phyloP scores from a whole-genome alignment of 805 yeast species.

The Isabelozyma pseudorhagii region DNA sequence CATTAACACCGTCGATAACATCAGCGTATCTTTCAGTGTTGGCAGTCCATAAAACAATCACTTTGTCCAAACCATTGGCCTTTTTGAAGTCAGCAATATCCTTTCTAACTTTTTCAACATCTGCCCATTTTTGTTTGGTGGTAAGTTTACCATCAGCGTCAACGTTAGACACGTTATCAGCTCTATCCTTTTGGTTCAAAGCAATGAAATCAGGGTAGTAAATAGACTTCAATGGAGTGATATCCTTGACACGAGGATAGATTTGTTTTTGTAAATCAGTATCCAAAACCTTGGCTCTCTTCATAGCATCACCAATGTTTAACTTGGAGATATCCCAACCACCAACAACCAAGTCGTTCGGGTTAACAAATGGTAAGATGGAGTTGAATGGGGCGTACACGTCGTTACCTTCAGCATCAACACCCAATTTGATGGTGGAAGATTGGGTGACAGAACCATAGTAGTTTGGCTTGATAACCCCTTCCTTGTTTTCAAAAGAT shows the following conservation, averaged over 20 bases:
- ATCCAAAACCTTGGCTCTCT: slow-evolving; percentile 84
- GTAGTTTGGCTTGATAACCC: slow-evolving; percentile 72
- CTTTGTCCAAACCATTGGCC: slow-evolving; percentile 73
- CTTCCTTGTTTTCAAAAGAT: slow-evolving; percentile 78
- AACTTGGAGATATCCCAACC: slow-evolving; percentile 92
- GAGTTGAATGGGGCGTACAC: slow-evolving; percentile 91
- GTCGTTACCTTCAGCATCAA: slow-evolving; percentile 76
- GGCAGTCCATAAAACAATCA: slow-evolving; percentile 93
- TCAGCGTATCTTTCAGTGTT: slow-evolving; percentile 93
- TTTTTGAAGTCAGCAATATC: slow-evolving; percentile 79
- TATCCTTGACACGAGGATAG: slow-evolving; percentile 55
- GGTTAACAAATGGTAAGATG: slow-evolving; percentile 81
- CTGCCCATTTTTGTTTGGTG: slow-evolving; percentile 75
- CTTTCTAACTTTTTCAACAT: slow-evolving; percentile 79
- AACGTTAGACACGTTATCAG: slow-evolving; percentile 77
- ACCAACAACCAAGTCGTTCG: slow-evolving; percentile 84
- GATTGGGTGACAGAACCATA: slow-evolving; percentile 94
- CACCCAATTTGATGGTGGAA: slow-evolving; percentile 85
- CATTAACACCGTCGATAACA: slow-evolving; percentile 75
- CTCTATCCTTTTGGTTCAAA: slow-evolving; percentile 88
- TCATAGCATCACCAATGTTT: slow-evolving; percentile 73
- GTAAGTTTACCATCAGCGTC: slow-evolving; percentile 46
- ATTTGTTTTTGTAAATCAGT: slow-evolving; percentile 78
- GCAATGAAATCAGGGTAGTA: slow-evolving; percentile 98
- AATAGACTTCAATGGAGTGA: slow-evolving; percentile 75